Base-by-base conservation (phyloP, 306 rosid genomes). In the Medicago truncatula region DNA sequence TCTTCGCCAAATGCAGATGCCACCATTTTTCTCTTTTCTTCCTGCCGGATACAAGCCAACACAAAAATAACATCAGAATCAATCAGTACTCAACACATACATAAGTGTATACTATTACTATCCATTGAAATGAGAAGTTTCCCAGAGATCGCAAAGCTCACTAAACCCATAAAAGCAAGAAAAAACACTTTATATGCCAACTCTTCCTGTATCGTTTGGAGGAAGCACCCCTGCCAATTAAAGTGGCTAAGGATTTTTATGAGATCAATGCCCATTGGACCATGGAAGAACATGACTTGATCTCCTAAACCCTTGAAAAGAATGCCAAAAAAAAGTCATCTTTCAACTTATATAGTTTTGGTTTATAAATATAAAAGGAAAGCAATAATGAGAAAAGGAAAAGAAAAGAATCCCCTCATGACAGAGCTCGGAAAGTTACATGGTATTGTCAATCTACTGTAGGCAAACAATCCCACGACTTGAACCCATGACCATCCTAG, bases 1-100 rank as follows among this genome's bases (percentile, higher is more conserved):
- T 95, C 99, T 90, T 92, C 99, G 59, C 97, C 97, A 82, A 95
- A 95, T 70, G 99, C 97, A 59, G 98, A 92, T 59, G 97, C 99
- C 61, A 92, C 99, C 98, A 95, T 92, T 83, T 92, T 92, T 79
- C 91, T 85, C 90, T 92, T 95, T 70, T 95, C 97, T 46, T 92
- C 99, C 99, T 95, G 90, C 76, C 81, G 65, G 68, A 74, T 53
- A 20, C n/a, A 72, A 58, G 61, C 73, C 73, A 82, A 66, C 68
- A 82, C 31, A 58, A 25, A 57, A 18, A 36, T 21, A 49, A 25
- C 62, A 57, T 68, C 80, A 83, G 76, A 82, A 57, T 72, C 47
- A 16, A 17, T 18, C 56, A 54, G 62, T 60, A n/a, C 79, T 23
- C 18, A 52, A 20, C n/a, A 3, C 38, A 20, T 12, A 66, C 15